phyloP scores from a whole-genome alignment of 2,329 filamentous ascomycete genomes.

The Tolypocladium ovalisporum region DNA sequence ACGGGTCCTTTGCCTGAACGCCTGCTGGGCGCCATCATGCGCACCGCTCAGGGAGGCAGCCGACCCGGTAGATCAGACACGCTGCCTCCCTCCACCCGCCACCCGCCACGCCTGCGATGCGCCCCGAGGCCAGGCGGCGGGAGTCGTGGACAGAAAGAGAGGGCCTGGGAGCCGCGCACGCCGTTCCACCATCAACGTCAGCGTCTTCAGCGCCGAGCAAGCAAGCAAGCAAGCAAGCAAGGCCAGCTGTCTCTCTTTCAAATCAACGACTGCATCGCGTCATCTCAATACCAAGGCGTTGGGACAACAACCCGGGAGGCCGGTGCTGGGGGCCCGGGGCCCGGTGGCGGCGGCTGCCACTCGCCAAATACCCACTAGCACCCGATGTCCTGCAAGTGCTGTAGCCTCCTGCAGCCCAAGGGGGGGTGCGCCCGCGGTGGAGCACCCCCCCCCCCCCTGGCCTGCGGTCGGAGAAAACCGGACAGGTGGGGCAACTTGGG shows the following conservation, averaged over 20 bases:
- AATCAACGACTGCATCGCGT: too few species aligned
- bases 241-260: background rate
- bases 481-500: background rate
- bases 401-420: background rate
- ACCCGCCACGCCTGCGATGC: too few species aligned
- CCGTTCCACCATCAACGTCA: too few species aligned
- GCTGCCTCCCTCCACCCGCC: too few species aligned
- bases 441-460: background rate
- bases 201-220: too few species aligned
- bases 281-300: too few species aligned
- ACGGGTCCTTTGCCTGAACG: background rate
- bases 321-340: background rate
- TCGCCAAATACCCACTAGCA: background rate
- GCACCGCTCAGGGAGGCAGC: too few species aligned
- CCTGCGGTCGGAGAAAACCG: slow-evolving; percentile 3
- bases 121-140: too few species aligned
- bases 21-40: background rate
- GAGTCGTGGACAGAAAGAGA: too few species aligned
- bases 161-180: too few species aligned
- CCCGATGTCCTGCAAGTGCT: background rate
- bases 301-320: background rate
- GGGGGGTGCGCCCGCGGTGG: background rate
- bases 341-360: background rate
- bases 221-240: too few species aligned
- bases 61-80: too few species aligned